Conservation (phyloP, 495 filamentous ascomycete genomes). For the Filosporella fistucella region DNA sequence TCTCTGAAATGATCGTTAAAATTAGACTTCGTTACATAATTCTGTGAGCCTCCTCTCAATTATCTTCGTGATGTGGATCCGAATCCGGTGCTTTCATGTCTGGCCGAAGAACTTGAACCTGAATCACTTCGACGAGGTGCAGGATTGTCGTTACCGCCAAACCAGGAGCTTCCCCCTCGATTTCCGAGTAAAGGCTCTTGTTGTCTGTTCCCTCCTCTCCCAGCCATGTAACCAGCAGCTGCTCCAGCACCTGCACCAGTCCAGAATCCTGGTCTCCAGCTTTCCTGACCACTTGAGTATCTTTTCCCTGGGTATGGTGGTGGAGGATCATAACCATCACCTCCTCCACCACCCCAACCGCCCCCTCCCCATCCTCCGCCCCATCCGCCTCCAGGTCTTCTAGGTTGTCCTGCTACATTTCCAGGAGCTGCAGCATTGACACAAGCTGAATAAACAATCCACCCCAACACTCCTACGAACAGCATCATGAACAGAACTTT, state of each 20-base stretch:
- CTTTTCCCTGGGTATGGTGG: slow-evolving; percentile 47
- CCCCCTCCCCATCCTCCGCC: slow-evolving; percentile 43
- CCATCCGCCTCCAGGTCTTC: slow-evolving; percentile 12
- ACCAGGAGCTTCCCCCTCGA: slow-evolving; percentile 15
- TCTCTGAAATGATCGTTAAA: background rate
- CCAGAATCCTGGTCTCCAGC: slow-evolving; percentile 90
- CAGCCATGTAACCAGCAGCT: slow-evolving; percentile 52
- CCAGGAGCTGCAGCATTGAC: background rate
- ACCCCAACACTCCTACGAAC: slow-evolving; percentile 11
- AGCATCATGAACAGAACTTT: slow-evolving; percentile 26
- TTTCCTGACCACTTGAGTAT: slow-evolving; percentile 31
- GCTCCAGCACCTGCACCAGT: slow-evolving; percentile 67
- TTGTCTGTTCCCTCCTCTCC: slow-evolving; percentile 26
- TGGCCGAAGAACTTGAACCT: slow-evolving; percentile 39
- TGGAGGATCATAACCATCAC: slow-evolving; percentile 53
- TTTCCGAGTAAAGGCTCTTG: slow-evolving; percentile 11
- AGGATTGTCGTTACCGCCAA: slow-evolving; percentile 36
- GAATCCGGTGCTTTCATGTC: slow-evolving; percentile 82
- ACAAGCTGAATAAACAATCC: slow-evolving; percentile 12
- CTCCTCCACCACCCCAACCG: slow-evolving; percentile 42
- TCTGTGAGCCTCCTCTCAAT: background rate
- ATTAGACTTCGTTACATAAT: background rate
- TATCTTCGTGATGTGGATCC: slow-evolving; percentile 80
- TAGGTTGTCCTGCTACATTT: slow-evolving; percentile 10
- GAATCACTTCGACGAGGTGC: slow-evolving; percentile 35